phyloP scores from a whole-genome alignment of 2,329 filamentous ascomycete species.

The Penicillium paneum region DNA sequence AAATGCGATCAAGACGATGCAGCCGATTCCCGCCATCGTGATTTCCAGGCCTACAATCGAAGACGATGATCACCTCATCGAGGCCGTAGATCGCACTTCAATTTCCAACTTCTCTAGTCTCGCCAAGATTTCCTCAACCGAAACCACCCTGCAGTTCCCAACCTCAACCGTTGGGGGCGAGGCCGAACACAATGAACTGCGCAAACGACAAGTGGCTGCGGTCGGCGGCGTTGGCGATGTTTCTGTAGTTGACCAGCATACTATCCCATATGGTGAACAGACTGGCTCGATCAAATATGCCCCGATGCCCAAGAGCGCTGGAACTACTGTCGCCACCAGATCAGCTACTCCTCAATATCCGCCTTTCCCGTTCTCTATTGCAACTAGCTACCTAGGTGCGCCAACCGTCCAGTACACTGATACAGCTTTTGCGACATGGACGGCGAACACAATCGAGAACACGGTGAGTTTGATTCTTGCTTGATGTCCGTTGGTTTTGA shows the following conservation, averaged over 20 bases:
- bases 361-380: conserved; percentile 54
- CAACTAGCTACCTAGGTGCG: conserved; percentile 49
- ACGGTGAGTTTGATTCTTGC: conserved; percentile 48
- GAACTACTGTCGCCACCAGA: conserved; percentile 57
- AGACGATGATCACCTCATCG: conserved; percentile 9
- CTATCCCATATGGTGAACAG: conserved; percentile 55
- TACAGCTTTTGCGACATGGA: conserved; percentile 52
- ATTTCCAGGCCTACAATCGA: conserved; percentile 1
- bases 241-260: conserved; percentile 25
- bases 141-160: conserved; percentile 23
- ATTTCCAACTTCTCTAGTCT: conserved; percentile 1
- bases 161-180: conserved; percentile 27
- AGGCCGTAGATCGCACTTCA: background rate
- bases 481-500: conserved; percentile 5
- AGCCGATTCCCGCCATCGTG: conserved; percentile 4
- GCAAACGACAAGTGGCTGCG: conserved; percentile 31
- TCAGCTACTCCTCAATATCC: conserved; percentile 51
- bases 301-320: conserved; percentile 59
- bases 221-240: background rate
- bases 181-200: conserved; percentile 24
- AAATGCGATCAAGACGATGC: conserved; percentile 19
- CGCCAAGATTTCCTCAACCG: conserved; percentile 30
- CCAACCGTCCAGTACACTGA: conserved; percentile 50
- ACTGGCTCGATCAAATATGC: conserved; percentile 57
- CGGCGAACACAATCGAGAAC: conserved; percentile 54